phyloP scores from a whole-genome alignment of 495 filamentous ascomycete species.

The Evernia prunastri region DNA sequence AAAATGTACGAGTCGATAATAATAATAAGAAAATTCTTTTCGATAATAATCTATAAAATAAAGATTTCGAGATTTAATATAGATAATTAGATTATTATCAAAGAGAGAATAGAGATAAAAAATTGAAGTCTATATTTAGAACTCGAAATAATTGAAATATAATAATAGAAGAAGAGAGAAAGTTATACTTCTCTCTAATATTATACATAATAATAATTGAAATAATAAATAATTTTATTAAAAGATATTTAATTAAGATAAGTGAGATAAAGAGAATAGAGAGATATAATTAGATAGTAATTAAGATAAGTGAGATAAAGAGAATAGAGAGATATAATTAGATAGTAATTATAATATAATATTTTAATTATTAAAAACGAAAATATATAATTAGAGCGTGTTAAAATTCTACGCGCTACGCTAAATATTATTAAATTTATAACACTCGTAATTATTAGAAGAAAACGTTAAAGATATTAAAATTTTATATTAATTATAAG shows the following conservation, averaged over 20 bases:
- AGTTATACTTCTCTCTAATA: not conserved
- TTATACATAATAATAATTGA: not conserved
- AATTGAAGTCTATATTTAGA: not conserved
- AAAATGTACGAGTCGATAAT: no score
- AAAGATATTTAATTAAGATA: not conserved
- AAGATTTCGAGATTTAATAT: no score
- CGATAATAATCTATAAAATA: no score
- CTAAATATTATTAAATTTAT: not conserved
- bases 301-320: not conserved
- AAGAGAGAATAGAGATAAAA: no score
- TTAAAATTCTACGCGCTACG: not conserved
- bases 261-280: not conserved
- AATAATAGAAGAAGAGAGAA: not conserved
- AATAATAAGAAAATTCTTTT: no score
- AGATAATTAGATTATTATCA: no score
- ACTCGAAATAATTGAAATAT: not conserved
- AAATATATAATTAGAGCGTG: not conserved
- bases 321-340: not conserved
- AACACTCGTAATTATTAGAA: not conserved
- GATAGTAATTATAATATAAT: no score
- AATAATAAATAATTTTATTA: not conserved
- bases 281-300: not conserved
- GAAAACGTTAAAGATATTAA: not conserved
- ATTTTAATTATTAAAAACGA: no score
- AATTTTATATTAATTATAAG: not conserved